A percentile compares a stretch with the other conserved stretches of the same genome.
Conservation (phyloP, 345 rosid genomes). For the Rhodamnia rubescens region DNA sequence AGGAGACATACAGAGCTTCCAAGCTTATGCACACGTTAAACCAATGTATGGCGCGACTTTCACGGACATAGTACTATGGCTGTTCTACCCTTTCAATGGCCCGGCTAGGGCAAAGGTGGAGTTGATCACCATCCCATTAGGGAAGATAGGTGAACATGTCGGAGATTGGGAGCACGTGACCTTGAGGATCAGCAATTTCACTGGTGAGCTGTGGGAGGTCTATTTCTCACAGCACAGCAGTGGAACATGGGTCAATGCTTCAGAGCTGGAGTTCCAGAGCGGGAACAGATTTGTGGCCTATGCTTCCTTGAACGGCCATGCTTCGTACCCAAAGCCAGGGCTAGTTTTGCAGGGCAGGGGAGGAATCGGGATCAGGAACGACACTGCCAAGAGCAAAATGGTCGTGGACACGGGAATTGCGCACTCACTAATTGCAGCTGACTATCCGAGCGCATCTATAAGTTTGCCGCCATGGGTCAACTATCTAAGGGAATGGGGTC, state of each 20-base stretch:
- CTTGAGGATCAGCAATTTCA: constrained; percentile 67
- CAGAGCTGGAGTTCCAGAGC: constrained; percentile 45
- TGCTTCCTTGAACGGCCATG: constrained; percentile 69
- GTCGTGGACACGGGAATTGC: constrained; percentile 29
- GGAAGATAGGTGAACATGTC: constrained; percentile 69
- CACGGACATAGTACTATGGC: constrained; percentile 64
- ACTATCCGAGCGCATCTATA: constrained; percentile 28
- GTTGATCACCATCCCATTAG: constrained; percentile 34
- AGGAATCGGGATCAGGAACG: constrained; percentile 57
- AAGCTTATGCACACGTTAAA: constrained; percentile 59
- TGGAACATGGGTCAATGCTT: constrained; percentile 57
- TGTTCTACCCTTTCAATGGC: constrained; percentile 83
- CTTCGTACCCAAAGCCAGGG: constrained; percentile 67
- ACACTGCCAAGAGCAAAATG: constrained; percentile 48
- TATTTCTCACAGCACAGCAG: constrained; percentile 61
- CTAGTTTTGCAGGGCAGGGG: constrained; percentile 64
- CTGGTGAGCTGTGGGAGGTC: constrained; percentile 41
- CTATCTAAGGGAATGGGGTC: constrained; percentile 71
- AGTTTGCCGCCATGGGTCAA: constrained; percentile 62
- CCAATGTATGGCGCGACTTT: constrained; percentile 76
- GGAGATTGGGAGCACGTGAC: constrained; percentile 95
- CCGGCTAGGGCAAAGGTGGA: constrained; percentile 61
- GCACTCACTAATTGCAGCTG: constrained; percentile 41
- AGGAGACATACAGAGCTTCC: constrained; percentile 41
- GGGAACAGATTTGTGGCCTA: constrained; percentile 54